phyloP scores from a whole-genome alignment of 495 filamentous ascomycete genomes.

The Hypoxylon lienhwacheense region DNA sequence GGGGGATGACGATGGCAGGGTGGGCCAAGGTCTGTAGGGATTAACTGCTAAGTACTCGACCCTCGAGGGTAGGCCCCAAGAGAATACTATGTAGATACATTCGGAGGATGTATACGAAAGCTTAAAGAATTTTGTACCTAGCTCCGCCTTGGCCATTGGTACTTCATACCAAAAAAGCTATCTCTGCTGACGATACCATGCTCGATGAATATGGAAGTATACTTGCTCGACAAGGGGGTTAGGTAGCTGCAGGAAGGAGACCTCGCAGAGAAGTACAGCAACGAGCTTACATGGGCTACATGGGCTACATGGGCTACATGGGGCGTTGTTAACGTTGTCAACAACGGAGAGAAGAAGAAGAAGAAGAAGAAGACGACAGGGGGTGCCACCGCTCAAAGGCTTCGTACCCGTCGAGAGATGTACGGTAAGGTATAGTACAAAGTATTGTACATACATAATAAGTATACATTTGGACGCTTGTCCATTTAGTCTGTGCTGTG shows the following conservation, averaged over 20 bases:
- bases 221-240: conserved; percentile 28
- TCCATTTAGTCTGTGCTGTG: conserved; percentile 29
- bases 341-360: conserved; percentile 23
- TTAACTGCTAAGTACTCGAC: conserved; percentile 36
- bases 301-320: too few species aligned
- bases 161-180: conserved; percentile 26
- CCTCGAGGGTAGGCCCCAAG: conserved; percentile 30
- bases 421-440: conserved; percentile 23
- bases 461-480: conserved; percentile 11
- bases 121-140: conserved; percentile 28
- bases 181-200: conserved; percentile 32
- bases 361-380: conserved; percentile 25
- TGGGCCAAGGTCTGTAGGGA: conserved; percentile 33
- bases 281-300: conserved; percentile 32
- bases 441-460: background rate
- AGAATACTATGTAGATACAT: conserved; percentile 29
- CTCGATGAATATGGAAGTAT: conserved; percentile 26
- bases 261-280: conserved; percentile 30
- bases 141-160: conserved; percentile 35
- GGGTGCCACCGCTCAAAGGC: conserved; percentile 30
- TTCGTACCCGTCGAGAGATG: conserved; percentile 28
- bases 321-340: conserved; percentile 28
- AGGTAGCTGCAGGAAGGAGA: conserved; percentile 28
- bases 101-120: conserved; percentile 32
- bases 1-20: conserved; percentile 36